Base-by-base conservation (phyloP, 2,329 filamentous ascomycete species). In the Aschersonia sp. region DNA sequence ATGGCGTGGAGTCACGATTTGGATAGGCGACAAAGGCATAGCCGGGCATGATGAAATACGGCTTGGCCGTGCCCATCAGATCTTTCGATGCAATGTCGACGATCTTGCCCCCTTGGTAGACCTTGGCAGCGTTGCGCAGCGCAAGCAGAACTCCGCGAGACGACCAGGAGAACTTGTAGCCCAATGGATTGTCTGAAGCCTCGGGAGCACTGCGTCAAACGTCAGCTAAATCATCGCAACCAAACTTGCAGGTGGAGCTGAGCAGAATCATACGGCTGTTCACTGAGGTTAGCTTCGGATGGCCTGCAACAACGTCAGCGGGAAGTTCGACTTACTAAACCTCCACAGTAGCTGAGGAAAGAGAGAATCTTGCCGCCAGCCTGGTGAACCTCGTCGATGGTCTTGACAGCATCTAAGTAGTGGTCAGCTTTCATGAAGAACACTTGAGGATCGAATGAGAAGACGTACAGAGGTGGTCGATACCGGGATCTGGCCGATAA, bases 11-110 rank as follows among this genome's bases (percentile, higher is more conserved):
- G 69, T 97, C 89, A 57, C 89, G 77, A 79, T 97, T 97, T 50
- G 85, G 85, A 70, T 97, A 97, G 42, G 84, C 88, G 56, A 96
- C 89, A 58, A 94, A 91, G 46, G 84, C 82, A 65, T 82, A 96
- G 51, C 87, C 86, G 30, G 84, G 85, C 70, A 88, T 89, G 71
- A 89, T 91, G 66, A 76, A 80, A 75, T 92, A 94, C 46, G 86
- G 85, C 73, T 91, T 89, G 31, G 88, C 87, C 44, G 75, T 51
- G 28, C 45, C 48, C 61, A 38, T 85, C 85, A 72, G 45, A 31
- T 48, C 48, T 43, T 73, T 69, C 50, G 55, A 54, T 20, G 69
- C 67, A 32, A 89, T 73, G 49, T 81, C 74, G 56, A 84, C 77
- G 53, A 84, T 66, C 70, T 89, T 77, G 59, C 89, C 89, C 55